phyloP scores from a whole-genome alignment of 2,329 filamentous ascomycete genomes.

The Mycogone perniciosa region DNA sequence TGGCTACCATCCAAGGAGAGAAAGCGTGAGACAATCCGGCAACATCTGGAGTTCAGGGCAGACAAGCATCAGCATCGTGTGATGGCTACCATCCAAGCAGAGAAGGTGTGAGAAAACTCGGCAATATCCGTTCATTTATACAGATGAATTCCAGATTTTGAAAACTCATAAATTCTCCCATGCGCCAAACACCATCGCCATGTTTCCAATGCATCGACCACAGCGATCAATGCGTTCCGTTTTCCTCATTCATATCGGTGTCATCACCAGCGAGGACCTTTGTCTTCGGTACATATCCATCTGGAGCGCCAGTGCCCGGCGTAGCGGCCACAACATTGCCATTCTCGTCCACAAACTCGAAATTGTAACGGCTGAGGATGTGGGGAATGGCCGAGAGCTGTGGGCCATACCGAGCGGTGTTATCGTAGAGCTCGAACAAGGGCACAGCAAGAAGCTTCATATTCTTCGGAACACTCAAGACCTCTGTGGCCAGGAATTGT shows the following conservation, averaged over 20 bases:
- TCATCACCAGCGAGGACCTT: conserved; percentile 61
- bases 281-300: conserved; percentile 54
- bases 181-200: conserved; percentile 34
- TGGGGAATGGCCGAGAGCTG: conserved; percentile 96
- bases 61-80: conserved; percentile 72
- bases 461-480: conserved; percentile 95
- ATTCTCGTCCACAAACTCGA: conserved; percentile 92
- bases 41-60: conserved; percentile 62
- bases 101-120: conserved; percentile 44
- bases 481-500: conserved; percentile 50
- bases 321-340: conserved; percentile 82
- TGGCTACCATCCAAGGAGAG: conserved; percentile 93
- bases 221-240: conserved; percentile 28
- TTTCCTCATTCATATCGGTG: conserved; percentile 53
- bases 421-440: conserved; percentile 96
- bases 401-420: conserved; percentile 88
- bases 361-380: conserved; percentile 89
- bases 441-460: conserved; percentile 98
- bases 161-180: conserved; percentile 8
- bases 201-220: conserved; percentile 19
- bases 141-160: conserved; percentile 1
- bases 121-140: not conserved
- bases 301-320: conserved; percentile 58
- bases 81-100: conserved; percentile 90
- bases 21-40: conserved; percentile 35